phyloP scores from a whole-genome alignment of 441 rosid species.

The Adansonia gregorii region DNA sequence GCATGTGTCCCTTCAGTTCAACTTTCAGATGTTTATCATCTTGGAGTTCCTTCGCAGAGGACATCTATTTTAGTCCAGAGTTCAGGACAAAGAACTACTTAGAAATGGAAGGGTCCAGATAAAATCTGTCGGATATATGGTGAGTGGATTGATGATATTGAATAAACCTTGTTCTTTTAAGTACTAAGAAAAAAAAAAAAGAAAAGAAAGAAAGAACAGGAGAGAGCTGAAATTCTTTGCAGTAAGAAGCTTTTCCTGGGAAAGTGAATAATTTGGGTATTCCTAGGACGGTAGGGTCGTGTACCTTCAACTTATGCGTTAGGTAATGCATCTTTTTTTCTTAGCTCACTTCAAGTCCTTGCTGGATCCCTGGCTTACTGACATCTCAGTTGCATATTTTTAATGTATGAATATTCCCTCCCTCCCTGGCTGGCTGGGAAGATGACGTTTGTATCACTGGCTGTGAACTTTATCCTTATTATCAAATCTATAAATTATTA shows the following conservation, averaged over 20 bases:
- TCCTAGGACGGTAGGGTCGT: conserved; percentile 9
- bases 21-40: conserved; percentile 58
- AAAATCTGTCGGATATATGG: conserved; percentile 93
- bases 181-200: conserved; percentile 12
- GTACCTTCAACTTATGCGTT: conserved; percentile 18
- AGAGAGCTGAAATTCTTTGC: conserved; percentile 1
- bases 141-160: conserved; percentile 89
- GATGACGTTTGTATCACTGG: conserved; percentile 5
- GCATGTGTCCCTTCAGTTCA: conserved; percentile 49
- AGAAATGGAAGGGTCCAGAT: conserved; percentile 95
- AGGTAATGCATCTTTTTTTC: neutral
- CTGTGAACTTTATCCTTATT: conserved; percentile 22
- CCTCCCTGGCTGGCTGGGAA: conserved; percentile 10
- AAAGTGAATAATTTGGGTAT: conserved; percentile 1
- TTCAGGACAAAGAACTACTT: conserved; percentile 68
- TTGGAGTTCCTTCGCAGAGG: conserved; percentile 65
- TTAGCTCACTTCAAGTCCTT: conserved; percentile 23
- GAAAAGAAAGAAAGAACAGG: neutral
- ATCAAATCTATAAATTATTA: conserved; percentile 18
- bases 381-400: neutral
- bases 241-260: neutral
- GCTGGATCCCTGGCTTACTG: neutral
- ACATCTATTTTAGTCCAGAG: conserved; percentile 55
- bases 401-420: conserved; percentile 8
- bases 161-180: conserved; percentile 33